Evolutionary conservation across 2,329 filamentous ascomycete species (phyloP).

Genomic region (Fusarium sp.): DNA sequence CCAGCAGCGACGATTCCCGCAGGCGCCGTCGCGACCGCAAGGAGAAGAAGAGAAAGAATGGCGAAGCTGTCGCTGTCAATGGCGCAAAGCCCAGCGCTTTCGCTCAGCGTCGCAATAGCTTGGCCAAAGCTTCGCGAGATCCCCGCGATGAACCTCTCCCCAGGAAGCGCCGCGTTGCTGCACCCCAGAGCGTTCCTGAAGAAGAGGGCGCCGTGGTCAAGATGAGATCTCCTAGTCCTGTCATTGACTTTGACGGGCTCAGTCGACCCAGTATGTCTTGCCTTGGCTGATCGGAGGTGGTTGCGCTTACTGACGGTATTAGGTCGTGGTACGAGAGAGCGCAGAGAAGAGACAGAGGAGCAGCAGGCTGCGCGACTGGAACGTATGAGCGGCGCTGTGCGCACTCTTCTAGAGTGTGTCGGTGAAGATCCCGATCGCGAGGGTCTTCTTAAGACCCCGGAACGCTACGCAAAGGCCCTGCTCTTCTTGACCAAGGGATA

Average conservation of each 20-base stretch:
- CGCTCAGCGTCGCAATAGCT: conserved; percentile 59
- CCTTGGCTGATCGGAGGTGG: background rate
- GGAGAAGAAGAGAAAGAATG: conserved; percentile 29
- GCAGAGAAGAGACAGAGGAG: conserved; percentile 63
- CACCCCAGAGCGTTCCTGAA: conserved; percentile 4
- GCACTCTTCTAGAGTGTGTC: conserved; percentile 73
- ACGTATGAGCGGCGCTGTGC: conserved; percentile 69
- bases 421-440: conserved; percentile 74
- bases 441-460: conserved; percentile 74
- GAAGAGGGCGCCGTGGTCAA: conserved; percentile 20
- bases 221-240: conserved; percentile 57
- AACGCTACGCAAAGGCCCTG: conserved; percentile 93
- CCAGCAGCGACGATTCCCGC: conserved; percentile 45
- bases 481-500: conserved; percentile 97
- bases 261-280: conserved; percentile 63
- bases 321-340: conserved; percentile 72
- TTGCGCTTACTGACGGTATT: background rate
- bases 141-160: conserved; percentile 62
- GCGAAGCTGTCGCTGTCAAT: conserved; percentile 44
- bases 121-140: conserved; percentile 70
- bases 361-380: conserved; percentile 60
- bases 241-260: conserved; percentile 70
- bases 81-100: conserved; percentile 43
- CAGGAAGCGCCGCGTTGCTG: conserved; percentile 50
- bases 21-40: conserved; percentile 43